Conservation (phyloP, 2,329 filamentous ascomycete genomes). For the Penicillium thymicola region DNA sequence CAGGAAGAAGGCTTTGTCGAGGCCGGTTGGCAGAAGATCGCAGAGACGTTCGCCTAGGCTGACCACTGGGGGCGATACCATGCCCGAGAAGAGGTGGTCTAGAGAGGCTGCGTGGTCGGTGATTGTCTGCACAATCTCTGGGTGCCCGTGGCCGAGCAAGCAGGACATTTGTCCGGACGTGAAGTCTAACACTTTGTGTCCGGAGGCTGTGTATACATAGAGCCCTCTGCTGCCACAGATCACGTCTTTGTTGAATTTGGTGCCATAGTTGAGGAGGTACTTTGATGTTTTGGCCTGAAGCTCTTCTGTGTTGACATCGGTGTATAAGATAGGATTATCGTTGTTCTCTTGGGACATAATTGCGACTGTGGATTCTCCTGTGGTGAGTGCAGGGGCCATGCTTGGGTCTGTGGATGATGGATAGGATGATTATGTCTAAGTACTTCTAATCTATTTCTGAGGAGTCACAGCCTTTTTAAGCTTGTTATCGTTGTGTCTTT, state of each 20-base stretch:
- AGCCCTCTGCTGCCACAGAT: slow-evolving; percentile 11
- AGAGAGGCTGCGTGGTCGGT: slow-evolving; percentile 49
- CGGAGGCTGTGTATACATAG: slow-evolving; percentile 5
- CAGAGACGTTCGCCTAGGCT: slow-evolving; percentile 50
- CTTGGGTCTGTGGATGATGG: neutral
- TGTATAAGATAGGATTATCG: neutral
- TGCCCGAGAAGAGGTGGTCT: slow-evolving; percentile 60
- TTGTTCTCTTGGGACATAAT: neutral
- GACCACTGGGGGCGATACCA: slow-evolving; percentile 57
- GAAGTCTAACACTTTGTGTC: slow-evolving; percentile 51
- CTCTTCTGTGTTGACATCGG: neutral
- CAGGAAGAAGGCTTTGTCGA: slow-evolving; percentile 57
- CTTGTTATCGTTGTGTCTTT: neutral
- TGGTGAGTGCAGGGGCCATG: neutral
- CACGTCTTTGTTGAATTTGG: slow-evolving; percentile 12
- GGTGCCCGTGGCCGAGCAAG: slow-evolving; percentile 56
- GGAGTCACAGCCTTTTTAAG: neutral
- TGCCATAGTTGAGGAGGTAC: slow-evolving; percentile 11
- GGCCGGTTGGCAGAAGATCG: slow-evolving; percentile 44
- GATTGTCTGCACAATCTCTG: slow-evolving; percentile 57
- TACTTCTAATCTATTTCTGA: neutral
- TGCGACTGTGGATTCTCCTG: neutral
- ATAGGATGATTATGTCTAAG: no score
- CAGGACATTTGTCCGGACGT: slow-evolving; percentile 61
- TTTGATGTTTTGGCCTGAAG: slow-evolving; percentile 1